Conservation (phyloP, 495 filamentous ascomycete genomes). For the Aspergillus ostianus region DNA sequence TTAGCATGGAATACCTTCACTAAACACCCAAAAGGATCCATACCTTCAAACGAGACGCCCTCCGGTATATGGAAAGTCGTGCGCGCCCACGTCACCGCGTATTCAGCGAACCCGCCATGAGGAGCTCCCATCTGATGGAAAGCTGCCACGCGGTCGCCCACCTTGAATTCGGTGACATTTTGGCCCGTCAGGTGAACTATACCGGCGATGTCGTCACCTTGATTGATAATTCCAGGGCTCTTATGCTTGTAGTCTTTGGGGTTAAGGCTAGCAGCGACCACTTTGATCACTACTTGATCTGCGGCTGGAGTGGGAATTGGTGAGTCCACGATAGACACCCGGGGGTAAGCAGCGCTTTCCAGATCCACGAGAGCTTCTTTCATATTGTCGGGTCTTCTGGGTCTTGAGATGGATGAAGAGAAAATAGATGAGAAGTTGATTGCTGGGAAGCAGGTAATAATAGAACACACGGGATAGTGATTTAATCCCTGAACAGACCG, state of each 20-base stretch:
- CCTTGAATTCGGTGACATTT: slow-evolving; percentile 59
- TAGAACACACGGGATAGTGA: too few relatives aligned
- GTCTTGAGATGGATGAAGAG: neutral
- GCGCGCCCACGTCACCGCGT: slow-evolving; percentile 61
- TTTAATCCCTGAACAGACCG: too few relatives aligned
- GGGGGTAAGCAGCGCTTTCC: neutral
- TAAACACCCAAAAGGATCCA: neutral
- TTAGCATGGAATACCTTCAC: neutral
- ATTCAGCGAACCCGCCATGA: slow-evolving; percentile 67
- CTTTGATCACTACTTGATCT: slow-evolving; percentile 68
- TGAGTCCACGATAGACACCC: neutral
- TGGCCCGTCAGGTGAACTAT: slow-evolving; percentile 61
- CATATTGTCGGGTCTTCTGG: neutral
- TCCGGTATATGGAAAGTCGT: slow-evolving; percentile 69
- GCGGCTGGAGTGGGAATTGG: slow-evolving; percentile 58
- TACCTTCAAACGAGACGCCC: slow-evolving; percentile 65
- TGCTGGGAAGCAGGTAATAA: too few relatives aligned
- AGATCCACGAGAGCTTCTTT: slow-evolving; percentile 1
- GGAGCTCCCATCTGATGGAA: slow-evolving; percentile 62
- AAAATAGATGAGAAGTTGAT: too few relatives aligned
- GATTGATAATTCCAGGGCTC: slow-evolving; percentile 38
- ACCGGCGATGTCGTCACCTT: slow-evolving; percentile 73
- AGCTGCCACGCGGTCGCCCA: slow-evolving; percentile 67
- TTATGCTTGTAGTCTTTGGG: slow-evolving; percentile 75
- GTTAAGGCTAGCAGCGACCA: slow-evolving; percentile 67